Base-by-base conservation (phyloP, 2,329 filamentous ascomycete genomes). In the Capronia coronata region DNA sequence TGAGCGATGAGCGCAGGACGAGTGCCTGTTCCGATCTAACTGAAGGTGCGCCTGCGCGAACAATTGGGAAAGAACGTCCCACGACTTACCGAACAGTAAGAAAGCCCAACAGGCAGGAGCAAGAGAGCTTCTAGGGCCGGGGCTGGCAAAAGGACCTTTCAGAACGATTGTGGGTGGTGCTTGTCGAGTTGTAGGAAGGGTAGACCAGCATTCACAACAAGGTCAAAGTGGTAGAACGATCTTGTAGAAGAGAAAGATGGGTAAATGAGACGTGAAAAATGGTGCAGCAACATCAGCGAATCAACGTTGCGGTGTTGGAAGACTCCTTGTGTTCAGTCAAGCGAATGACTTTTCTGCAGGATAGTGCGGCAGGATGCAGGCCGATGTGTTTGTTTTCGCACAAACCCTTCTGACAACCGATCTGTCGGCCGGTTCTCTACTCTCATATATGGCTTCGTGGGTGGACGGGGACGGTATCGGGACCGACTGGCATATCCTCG, bases 401-500 rank as follows among this genome's bases (percentile, higher is more conserved):
- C 10, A 27, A 27, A 5, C 23, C 10, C 23, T 27, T 27, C 23
- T 27, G 23, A 27, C 23, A 27, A 27, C 10, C 23, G 5, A 27
- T 27, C 23, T 5, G 10, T 5, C 10, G 10, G 10, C 23, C 23
- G 10, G 23, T 13, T 34, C 30, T 32, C 23, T 44, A n/a, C 34
- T 41, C 23, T 32, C 42, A 79, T 41, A 79, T 70, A 54, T 68
- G 68, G 60, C 79, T 74, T 40, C 68, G 60, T 41, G 71, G 65
- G 62, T 68, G 65, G 34, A 75, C 73, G 2, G 74, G 69, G 56
- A 70, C 55, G 43, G 64, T 51, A 61, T 65, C 63, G 59, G 67
- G 67, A 51, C 65, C 65, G 23, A 69, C 58, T 32, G 59, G 55
- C 55, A 62, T n/a, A n/a, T n/a, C n/a, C n/a, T n/a, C 63, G 25